Evolutionary conservation across 2,329 filamentous ascomycete genomes (phyloP).

Genomic region (Hymenoscyphus salicellus): DNA sequence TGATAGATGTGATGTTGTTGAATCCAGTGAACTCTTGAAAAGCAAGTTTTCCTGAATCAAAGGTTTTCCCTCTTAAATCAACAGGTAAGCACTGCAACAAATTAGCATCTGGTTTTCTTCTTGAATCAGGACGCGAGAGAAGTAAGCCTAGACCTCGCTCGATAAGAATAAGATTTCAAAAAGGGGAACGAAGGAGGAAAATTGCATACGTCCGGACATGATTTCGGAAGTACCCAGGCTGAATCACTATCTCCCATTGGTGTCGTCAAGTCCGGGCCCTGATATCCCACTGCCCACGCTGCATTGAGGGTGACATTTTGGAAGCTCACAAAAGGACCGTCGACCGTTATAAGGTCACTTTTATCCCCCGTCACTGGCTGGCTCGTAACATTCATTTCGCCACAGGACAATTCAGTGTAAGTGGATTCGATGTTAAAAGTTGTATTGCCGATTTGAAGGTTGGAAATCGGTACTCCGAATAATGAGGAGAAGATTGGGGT

Average conservation of each 20-base stretch:
- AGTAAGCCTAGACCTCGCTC: too few relatives aligned
- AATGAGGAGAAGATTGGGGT: constrained; percentile 24
- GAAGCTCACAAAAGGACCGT: constrained; percentile 22
- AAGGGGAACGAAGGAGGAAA: too few relatives aligned
- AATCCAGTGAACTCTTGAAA: constrained; percentile 25
- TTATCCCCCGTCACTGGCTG: constrained; percentile 4
- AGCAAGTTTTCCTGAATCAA: constrained; percentile 18
- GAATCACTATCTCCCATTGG: constrained; percentile 8
- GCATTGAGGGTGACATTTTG: constrained; percentile 15
- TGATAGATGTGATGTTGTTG: constrained; percentile 18
- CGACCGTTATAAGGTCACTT: constrained; percentile 20
- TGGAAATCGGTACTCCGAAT: constrained; percentile 25
- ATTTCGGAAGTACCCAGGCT: constrained; percentile 17
- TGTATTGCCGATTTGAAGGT: constrained; percentile 20
- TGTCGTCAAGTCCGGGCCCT: constrained; percentile 21
- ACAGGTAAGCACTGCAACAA: constrained; percentile 13
- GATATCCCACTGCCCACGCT: constrained; percentile 25
- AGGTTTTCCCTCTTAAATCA: constrained; percentile 5
- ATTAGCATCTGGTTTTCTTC: too few relatives aligned
- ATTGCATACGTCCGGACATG: constrained; percentile 17
- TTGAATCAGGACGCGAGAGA: too few relatives aligned
- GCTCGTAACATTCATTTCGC: constrained; percentile 13
- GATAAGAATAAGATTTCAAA: too few relatives aligned
- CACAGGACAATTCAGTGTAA: constrained; percentile 24
- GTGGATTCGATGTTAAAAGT: constrained; percentile 26